These are phyloP conservation scores for Erysimum cheiri DNA, from an alignment of 441 rosid species.

Conservation along the genomic window DNA sequence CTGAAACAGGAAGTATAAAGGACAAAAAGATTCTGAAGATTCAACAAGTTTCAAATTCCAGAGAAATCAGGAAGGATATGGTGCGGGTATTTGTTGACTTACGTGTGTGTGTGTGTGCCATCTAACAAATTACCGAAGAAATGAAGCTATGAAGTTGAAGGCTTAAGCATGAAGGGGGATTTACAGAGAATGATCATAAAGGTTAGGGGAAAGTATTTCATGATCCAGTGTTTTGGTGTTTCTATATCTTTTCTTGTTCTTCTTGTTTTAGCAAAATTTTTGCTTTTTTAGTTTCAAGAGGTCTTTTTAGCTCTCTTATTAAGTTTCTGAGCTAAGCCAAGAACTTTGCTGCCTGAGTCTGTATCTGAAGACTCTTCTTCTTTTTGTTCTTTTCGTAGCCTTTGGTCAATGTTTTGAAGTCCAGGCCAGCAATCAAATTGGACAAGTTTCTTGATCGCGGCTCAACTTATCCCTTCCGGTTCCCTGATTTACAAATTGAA, in stretches of 20 bases:
- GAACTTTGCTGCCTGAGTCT: constrained; percentile 42
- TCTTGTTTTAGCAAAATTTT: constrained; percentile 24
- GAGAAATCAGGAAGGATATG: constrained; percentile 40
- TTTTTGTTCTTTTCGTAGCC: constrained; percentile 30
- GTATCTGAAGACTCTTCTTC: constrained; percentile 37
- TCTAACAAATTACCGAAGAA: constrained; percentile 41
- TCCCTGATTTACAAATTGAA: neutral
- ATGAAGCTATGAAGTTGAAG: constrained; percentile 40
- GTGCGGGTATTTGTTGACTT: constrained; percentile 36
- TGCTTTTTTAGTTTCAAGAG: constrained; percentile 34
- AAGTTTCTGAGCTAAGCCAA: constrained; percentile 38
- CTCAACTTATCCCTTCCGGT: neutral
- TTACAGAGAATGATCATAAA: constrained; percentile 38
- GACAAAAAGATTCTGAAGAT: constrained; percentile 36
- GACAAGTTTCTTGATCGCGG: constrained; percentile 20
- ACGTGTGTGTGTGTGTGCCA: constrained; percentile 41
- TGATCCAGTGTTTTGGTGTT: constrained; percentile 41
- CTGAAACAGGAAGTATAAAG: constrained; percentile 49
- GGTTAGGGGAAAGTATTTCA: constrained; percentile 34
- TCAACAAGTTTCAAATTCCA: constrained; percentile 39
- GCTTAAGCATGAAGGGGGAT: constrained; percentile 30
- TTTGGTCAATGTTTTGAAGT: constrained; percentile 30
- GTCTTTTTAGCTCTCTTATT: constrained; percentile 34
- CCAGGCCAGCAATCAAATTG: constrained; percentile 20
- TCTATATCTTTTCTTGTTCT: constrained; percentile 26